These are phyloP conservation scores for Ambispora gerdemannii DNA, from an alignment of 192 early-diverging fungal species.

Conservation along the genomic window DNA sequence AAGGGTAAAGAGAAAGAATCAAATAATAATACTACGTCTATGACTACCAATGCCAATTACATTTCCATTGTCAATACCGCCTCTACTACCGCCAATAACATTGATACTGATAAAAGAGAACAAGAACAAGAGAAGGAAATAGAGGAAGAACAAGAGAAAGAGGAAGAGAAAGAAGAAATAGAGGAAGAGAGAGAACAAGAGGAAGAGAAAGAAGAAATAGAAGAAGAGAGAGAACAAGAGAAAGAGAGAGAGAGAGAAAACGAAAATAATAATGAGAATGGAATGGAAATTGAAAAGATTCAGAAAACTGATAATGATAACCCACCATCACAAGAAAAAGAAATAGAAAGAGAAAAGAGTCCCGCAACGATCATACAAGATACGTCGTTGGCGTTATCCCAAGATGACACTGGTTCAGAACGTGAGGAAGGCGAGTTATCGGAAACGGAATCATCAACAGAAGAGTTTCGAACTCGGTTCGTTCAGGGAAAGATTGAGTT, in stretches of 20 bases:
- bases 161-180: not conserved
- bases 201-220: not conserved
- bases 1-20: conserved; percentile 15
- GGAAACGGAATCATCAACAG: too few relatives aligned
- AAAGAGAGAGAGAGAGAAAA: not conserved
- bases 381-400: not conserved
- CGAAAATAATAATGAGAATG: not conserved
- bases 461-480: too few relatives aligned
- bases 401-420: not conserved
- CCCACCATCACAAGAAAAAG: too few relatives aligned
- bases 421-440: not conserved
- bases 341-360: too few relatives aligned
- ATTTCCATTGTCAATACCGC: too few relatives aligned
- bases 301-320: not conserved
- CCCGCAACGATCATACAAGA: not conserved
- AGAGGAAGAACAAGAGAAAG: not conserved
- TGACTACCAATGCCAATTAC: too few relatives aligned
- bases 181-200: not conserved
- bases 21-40: conserved; percentile 27
- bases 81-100: conserved; percentile 26
- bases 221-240: not conserved
- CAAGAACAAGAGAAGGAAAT: not conserved
- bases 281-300: not conserved
- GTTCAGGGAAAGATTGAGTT: too few relatives aligned
- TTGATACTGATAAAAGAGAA: not conserved